Base-by-base conservation (phyloP, 192 early-diverging fungal species). In the Gaertneriomyces sp. region DNA sequence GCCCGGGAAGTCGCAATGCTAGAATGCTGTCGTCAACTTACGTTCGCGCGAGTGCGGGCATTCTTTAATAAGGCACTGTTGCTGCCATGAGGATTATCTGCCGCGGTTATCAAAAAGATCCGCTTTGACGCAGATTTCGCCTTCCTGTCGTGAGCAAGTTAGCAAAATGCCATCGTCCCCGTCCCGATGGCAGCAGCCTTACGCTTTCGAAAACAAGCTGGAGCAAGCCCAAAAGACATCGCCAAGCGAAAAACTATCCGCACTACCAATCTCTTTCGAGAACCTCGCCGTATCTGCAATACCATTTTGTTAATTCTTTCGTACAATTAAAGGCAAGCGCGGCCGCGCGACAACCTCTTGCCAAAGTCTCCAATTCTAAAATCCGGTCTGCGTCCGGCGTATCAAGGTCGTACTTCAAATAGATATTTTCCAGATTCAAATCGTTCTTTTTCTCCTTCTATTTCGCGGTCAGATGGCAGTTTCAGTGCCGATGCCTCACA, bases 81-180 rank as follows among this genome's bases (percentile, higher is more conserved):
- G 20, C 58, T 69, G 0, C 56, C 42, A 64, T 88, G 81, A 3
- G 90, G 90, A 52, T 83, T 73, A 59, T 88, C 87, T 58, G 85
- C 74, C 59, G 86, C 79, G 46, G 90, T 92, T 45, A 92, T 81
- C 5, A 92, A 53, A 56, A 90, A 92, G 52, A 92, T 56, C 16
- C 88, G 83, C 66, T 87, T 87, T 7, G 73, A 73, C 42, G 20
- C 81, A 56, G 6, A 74, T 80, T 68, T 80, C 64, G 0, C 83
- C 65, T 39, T 80, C 80, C 61, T 64, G 60, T 16, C 55, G 10
- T 46, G 59, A 7, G 1, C 10, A 58, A 49, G 42, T 60, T 41
- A 17, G 9, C 19, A 11, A 50, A 17, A 33, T 67, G 11, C 11
- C 39, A 33, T 16, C 63, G 7, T 45, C 42, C 3, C 8, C 3